phyloP scores from a whole-genome alignment of 2,329 filamentous ascomycete genomes.

The Xylaria arbuscula region DNA sequence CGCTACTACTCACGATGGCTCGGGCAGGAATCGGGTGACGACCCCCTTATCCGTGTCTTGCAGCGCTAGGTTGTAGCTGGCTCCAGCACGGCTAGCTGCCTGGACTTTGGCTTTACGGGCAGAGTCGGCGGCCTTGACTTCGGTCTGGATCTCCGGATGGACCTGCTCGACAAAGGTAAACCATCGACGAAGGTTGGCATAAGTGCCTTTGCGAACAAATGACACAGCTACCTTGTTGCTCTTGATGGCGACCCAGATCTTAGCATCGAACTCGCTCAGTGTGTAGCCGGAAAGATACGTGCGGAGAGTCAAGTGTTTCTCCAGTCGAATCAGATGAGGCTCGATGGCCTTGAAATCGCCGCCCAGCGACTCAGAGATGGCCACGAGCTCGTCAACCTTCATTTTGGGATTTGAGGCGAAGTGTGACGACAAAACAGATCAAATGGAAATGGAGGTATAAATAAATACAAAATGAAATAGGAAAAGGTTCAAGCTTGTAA shows the following conservation, averaged over 20 bases:
- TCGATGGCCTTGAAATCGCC: conserved; percentile 87
- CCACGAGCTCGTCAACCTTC: conserved; percentile 67
- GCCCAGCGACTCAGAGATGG: conserved; percentile 62
- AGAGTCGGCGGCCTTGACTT: conserved; percentile 76
- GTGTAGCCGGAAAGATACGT: conserved; percentile 87
- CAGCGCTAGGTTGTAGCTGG: conserved; percentile 88
- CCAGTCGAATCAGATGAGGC: conserved; percentile 77
- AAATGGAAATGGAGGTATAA: background rate
- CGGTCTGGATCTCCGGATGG: conserved; percentile 79
- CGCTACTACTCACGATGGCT: conserved; percentile 76
- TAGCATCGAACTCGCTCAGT: conserved; percentile 79
- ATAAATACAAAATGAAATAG: background rate
- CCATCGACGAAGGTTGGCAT: conserved; percentile 85
- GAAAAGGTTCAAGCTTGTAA: background rate
- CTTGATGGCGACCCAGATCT: conserved; percentile 84
- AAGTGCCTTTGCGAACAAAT: conserved; percentile 80
- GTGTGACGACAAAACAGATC: background rate
- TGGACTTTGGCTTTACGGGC: conserved; percentile 76
- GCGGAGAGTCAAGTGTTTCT: conserved; percentile 87
- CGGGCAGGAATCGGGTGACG: conserved; percentile 90
- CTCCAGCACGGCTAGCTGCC: conserved; percentile 78
- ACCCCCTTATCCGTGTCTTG: conserved; percentile 88
- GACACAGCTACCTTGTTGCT: conserved; percentile 86
- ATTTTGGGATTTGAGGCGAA: conserved; percentile 52
- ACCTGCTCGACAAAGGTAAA: conserved; percentile 85